Percentiles rank a stretch among this genome's conserved stretches.
Conservation (phyloP, 257 asterid species). For the Coffea eugenioides region DNA sequence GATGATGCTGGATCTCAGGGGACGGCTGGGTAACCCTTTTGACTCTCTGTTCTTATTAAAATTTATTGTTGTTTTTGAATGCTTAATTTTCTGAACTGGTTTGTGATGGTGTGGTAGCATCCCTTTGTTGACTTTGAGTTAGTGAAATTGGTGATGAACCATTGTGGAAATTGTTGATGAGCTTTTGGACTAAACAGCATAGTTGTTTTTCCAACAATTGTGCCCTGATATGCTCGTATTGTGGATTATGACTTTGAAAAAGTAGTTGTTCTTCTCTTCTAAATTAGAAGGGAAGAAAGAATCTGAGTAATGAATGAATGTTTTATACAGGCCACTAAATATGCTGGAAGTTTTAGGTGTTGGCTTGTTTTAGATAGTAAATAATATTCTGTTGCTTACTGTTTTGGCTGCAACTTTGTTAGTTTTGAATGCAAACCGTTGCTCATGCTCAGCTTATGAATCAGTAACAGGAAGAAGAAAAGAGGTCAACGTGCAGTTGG, state of each 20-base stretch:
- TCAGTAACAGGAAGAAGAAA: slow-evolving; percentile 81
- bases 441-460: not conserved
- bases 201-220: not conserved
- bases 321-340: not conserved
- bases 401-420: not conserved
- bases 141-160: not conserved
- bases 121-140: not conserved
- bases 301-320: not conserved
- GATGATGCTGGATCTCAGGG: slow-evolving; percentile 92
- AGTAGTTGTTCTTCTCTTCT: not conserved
- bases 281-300: not conserved
- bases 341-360: slow-evolving; percentile 4
- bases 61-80: slow-evolving; percentile 5
- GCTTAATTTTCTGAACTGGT: slow-evolving; percentile 5
- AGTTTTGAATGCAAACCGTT: not conserved
- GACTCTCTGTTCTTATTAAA: not conserved
- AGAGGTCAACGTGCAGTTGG: slow-evolving; percentile 92
- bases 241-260: not conserved
- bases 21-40: slow-evolving; percentile 67
- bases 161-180: not conserved
- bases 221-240: not conserved
- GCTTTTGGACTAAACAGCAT: not conserved
- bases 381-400: not conserved
- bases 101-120: not conserved
- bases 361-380: not conserved